Conservation (phyloP, 768 basidiomycete genomes). For the Kondoa malvinella region DNA sequence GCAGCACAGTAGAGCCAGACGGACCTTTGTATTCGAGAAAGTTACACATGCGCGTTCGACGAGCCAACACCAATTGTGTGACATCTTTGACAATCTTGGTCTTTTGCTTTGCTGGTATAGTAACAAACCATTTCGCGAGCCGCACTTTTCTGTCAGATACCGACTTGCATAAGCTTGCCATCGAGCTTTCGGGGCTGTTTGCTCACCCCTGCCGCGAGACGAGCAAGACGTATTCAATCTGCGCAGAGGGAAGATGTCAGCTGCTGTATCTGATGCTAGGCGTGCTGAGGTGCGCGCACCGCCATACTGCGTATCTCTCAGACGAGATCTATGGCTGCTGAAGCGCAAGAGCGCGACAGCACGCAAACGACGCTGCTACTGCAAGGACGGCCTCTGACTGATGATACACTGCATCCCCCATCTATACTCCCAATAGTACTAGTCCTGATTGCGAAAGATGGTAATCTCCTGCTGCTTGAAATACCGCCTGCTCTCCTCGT, state of each 20-base stretch:
- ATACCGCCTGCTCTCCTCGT: slow-evolving; percentile 93
- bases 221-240: slow-evolving; percentile 43
- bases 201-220: slow-evolving; percentile 62
- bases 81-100: slow-evolving; percentile 88
- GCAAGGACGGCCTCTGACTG: no score
- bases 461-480: slow-evolving; percentile 97
- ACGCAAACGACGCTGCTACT: no score
- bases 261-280: no score
- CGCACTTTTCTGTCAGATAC: slow-evolving; percentile 50
- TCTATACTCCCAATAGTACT: no score
- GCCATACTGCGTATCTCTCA: no score
- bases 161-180: neutral
- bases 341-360: no score
- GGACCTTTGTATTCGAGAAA: slow-evolving; percentile 89
- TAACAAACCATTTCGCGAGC: slow-evolving; percentile 88
- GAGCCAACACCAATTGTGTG: slow-evolving; percentile 76
- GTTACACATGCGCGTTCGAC: slow-evolving; percentile 84
- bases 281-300: no score
- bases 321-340: no score
- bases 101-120: slow-evolving; percentile 49
- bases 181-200: neutral
- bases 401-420: no score
- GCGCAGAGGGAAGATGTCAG: no score
- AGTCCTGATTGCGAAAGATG: slow-evolving; percentile 43
- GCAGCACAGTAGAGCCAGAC: slow-evolving; percentile 21